Evolutionary conservation across 495 filamentous ascomycete genomes (phyloP).

Genomic region (Annulohypoxylon moriforme): DNA sequence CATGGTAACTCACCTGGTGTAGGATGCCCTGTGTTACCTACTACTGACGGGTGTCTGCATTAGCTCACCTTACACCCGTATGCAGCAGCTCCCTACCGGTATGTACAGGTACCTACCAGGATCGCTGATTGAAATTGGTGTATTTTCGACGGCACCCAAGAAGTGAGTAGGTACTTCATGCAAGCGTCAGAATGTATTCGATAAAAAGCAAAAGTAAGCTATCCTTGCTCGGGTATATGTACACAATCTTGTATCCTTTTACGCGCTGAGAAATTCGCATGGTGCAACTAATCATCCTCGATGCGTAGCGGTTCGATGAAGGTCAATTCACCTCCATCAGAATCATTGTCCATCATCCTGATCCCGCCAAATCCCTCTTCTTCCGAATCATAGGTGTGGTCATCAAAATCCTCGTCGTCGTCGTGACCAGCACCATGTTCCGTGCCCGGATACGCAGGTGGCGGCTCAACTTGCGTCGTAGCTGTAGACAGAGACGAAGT

Average conservation of each 20-base stretch:
- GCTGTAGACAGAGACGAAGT: conserved; percentile 1
- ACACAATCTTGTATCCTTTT: neutral
- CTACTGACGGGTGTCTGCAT: neutral
- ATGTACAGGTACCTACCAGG: too few relatives aligned
- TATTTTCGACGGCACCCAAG: neutral
- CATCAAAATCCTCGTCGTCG: conserved; percentile 52
- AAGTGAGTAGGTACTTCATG: too few relatives aligned
- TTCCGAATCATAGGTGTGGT: conserved; percentile 55
- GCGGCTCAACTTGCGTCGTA: neutral
- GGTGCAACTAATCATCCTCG: conserved; percentile 24
- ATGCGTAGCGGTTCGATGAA: conserved; percentile 48
- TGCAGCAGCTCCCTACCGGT: neutral
- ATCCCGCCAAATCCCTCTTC: conserved; percentile 58
- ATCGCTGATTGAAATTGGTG: neutral
- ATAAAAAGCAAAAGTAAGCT: neutral
- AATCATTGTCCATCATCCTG: conserved; percentile 65
- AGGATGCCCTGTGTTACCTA: too few relatives aligned
- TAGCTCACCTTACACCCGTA: neutral
- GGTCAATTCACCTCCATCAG: conserved; percentile 51
- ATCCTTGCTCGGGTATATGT: conserved; percentile 19
- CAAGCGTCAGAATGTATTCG: neutral
- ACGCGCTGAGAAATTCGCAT: neutral
- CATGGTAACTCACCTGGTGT: neutral
- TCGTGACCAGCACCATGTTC: conserved; percentile 41
- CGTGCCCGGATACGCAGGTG: conserved; percentile 21